phyloP scores from a whole-genome alignment of 768 basidiomycete genomes.

The Rhizopogon vinicolor region DNA sequence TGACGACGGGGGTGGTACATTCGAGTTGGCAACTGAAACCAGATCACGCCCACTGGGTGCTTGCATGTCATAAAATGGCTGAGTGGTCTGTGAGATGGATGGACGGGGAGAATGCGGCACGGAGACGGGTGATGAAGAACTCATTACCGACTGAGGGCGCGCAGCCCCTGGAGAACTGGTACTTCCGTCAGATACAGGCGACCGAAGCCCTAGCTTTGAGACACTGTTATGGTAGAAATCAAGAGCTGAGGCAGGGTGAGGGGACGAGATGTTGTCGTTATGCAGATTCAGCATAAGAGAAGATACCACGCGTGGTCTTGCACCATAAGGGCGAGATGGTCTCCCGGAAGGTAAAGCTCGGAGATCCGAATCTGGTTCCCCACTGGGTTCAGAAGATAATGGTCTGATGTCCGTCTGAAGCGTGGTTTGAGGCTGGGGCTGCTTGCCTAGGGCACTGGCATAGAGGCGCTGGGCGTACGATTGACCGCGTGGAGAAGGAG shows the following conservation, averaged over 20 bases:
- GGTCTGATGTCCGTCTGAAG: background rate
- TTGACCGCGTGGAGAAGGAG: constrained; percentile 12
- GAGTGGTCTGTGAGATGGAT: background rate
- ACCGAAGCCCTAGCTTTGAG: constrained; percentile 3
- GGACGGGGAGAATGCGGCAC: background rate
- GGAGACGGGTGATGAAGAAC: background rate
- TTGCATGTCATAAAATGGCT: background rate
- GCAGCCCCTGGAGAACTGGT: background rate
- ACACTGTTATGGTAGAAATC: constrained; percentile 16
- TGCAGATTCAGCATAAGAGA: background rate
- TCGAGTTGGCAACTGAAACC: background rate
- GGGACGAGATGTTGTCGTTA: background rate
- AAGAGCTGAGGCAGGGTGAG: constrained; percentile 2
- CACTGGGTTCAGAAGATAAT: background rate
- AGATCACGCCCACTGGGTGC: background rate
- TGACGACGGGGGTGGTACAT: background rate
- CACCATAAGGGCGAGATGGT: background rate
- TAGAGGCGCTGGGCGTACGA: constrained; percentile 41
- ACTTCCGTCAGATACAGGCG: background rate
- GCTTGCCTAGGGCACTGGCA: constrained; percentile 31
- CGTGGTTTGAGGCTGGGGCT: constrained; percentile 1
- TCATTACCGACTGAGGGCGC: background rate
- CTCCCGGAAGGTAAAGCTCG: background rate
- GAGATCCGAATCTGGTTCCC: background rate
- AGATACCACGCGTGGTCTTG: background rate